Percentiles rank a stretch among this genome's conserved stretches.
These are phyloP conservation scores for Cadophora luteo-olivacea DNA, from an alignment of 2,329 filamentous ascomycete species.

Conservation along the genomic window DNA sequence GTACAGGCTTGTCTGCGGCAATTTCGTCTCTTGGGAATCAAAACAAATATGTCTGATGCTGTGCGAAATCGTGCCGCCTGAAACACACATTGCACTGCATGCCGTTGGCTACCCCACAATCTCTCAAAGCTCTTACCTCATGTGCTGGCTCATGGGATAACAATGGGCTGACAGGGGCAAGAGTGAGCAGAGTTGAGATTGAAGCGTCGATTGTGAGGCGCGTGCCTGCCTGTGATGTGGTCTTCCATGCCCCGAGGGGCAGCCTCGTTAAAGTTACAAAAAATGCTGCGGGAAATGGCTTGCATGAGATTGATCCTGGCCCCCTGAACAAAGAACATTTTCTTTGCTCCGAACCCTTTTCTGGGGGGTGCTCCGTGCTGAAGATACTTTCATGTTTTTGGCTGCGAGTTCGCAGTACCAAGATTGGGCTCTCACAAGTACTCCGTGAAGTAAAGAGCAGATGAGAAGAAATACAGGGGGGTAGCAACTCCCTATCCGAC, in stretches of 20 bases:
- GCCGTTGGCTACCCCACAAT: slow-evolving; percentile 33
- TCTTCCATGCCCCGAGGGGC: slow-evolving; percentile 24
- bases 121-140: slow-evolving; percentile 26
- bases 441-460: background rate
- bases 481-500: background rate
- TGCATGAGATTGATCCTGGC: slow-evolving; percentile 16
- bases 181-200: too few species aligned
- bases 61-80: slow-evolving; percentile 19
- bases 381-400: background rate
- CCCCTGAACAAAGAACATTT: slow-evolving; percentile 7
- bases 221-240: background rate
- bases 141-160: background rate
- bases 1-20: background rate
- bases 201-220: slow-evolving; percentile 18
- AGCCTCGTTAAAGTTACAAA: slow-evolving; percentile 21
- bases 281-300: slow-evolving; percentile 9
- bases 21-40: slow-evolving; percentile 8
- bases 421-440: background rate
- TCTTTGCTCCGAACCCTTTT: slow-evolving; percentile 20
- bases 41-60: slow-evolving; percentile 12
- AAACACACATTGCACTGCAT: slow-evolving; percentile 21
- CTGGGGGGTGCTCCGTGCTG: background rate
- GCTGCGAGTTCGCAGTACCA: slow-evolving; percentile 19
- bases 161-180: too few species aligned
- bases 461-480: background rate